These are phyloP conservation scores for Oryza meridionalis DNA, from an alignment of 176 grass and related monocot genomes.

Conservation along the genomic window DNA sequence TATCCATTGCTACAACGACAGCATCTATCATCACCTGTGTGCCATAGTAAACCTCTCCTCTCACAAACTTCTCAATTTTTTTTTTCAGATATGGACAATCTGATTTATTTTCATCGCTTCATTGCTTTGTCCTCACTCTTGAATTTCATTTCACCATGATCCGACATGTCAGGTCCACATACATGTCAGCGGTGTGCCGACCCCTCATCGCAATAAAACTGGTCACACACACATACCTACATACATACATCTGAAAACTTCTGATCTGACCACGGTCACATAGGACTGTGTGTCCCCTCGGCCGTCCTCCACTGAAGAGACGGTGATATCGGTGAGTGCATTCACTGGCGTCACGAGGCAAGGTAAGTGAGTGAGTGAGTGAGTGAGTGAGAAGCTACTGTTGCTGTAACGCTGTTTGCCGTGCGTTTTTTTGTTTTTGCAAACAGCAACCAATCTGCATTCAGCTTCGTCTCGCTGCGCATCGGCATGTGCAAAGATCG, in stretches of 20 bases:
- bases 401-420: background rate
- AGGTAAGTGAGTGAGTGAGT: background rate
- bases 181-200: background rate
- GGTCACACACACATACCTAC: background rate
- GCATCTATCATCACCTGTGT: background rate
- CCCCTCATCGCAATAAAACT: conserved; percentile 5
- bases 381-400: background rate
- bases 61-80: background rate
- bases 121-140: background rate
- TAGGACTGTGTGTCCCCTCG: background rate
- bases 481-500: too few relatives aligned
- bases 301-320: background rate
- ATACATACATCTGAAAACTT: too few relatives aligned
- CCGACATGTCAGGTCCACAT: background rate
- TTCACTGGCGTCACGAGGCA: conserved; percentile 32
- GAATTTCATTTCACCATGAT: background rate
- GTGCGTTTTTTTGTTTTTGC: too few relatives aligned
- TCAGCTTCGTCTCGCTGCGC: too few relatives aligned
- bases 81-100: background rate
- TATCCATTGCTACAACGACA: background rate
- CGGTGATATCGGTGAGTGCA: background rate
- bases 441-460: too few relatives aligned
- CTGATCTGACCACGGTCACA: background rate
- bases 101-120: background rate
- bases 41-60: background rate